phyloP scores from a whole-genome alignment of 2,329 filamentous ascomycete species.

The Xylaria arbuscula region DNA sequence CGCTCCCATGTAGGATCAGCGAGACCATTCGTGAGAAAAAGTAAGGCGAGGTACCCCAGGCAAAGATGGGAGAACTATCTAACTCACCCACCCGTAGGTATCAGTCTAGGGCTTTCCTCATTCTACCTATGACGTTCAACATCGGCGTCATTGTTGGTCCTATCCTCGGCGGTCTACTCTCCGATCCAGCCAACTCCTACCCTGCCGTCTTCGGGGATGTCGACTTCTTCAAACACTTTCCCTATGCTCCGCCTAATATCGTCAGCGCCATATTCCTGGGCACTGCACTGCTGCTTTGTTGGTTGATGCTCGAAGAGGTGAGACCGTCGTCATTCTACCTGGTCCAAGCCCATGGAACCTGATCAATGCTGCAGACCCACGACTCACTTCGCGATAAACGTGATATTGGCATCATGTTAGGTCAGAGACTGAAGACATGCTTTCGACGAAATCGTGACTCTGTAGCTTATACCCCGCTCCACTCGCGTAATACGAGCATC shows the following conservation, averaged over 20 bases:
- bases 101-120: conserved; percentile 57
- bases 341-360: not conserved
- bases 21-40: conserved; percentile 58
- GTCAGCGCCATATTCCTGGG: conserved; percentile 62
- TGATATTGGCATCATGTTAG: conserved; percentile 58
- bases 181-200: conserved; percentile 58
- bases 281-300: conserved; percentile 57
- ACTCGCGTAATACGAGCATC: conserved; percentile 47
- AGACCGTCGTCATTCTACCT: conserved; percentile 21
- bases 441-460: conserved; percentile 43
- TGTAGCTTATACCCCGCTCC: conserved; percentile 52
- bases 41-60: conserved; percentile 42
- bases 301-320: conserved; percentile 64
- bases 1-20: conserved; percentile 53
- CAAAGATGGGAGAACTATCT: not conserved
- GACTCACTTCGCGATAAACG: conserved; percentile 56
- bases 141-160: conserved; percentile 70
- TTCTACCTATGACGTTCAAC: conserved; percentile 77
- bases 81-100: conserved; percentile 49
- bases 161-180: conserved; percentile 60
- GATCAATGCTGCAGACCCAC: conserved; percentile 54
- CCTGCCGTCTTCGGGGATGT: conserved; percentile 59
- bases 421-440: conserved; percentile 50
- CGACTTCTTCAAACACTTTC: conserved; percentile 60
- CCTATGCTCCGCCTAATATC: conserved; percentile 66